Evolutionary conservation across 345 rosid species (phyloP), one percentile per base, ranked within the genome.

Genomic region (Litchi chinensis): DNA sequence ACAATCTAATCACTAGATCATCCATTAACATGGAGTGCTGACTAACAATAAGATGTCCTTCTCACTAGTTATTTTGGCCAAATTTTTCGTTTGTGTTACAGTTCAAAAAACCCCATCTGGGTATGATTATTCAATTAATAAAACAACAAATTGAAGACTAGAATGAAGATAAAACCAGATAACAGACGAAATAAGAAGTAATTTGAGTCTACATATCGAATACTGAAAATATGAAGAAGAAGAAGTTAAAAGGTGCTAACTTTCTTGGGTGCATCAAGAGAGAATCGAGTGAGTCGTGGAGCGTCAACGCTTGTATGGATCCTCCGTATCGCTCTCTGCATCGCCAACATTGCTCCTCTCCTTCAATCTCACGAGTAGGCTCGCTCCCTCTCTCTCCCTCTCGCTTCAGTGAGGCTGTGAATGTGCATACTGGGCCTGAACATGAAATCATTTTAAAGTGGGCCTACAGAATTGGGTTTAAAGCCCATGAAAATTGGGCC

Each of bases 231-330:
- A 32, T n/a, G 56, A 65, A 78, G 6, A 40, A 11, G 0, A 56
- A 78, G 44, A 6, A 18, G 44, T 9, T 44, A 68, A 39, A 3
- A 71, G 48, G 80, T 79, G 70, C 87, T 82, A 82, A 93, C 98
- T 62, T 65, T 65, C 82, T 89, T 92, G 68, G 98, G 92, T 64
- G 91, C 85, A 74, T 83, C 37, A 24, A 90, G 83, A 74, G 91
- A 82, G 81, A 92, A 85, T 62, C 85, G 82, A 24, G 86, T 82
- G 75, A 92, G 87, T 78, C 82, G 86, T 0, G 93, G 92, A 77
- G 78, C 78, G n/a, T 76, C 82, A 11, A 32, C 77, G 10, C 77
- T 60, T 0, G 85, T 79, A 68, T 88, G 90, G 76, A 92, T 24
- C 79, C 87, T 80, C 67, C 84, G 87, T 50, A 86, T 54, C 3